Percentiles rank a stretch among this genome's conserved stretches.
These are phyloP conservation scores for Cladosporium velox DNA, from an alignment of 2,329 filamentous ascomycete genomes.

Conservation along the genomic window DNA sequence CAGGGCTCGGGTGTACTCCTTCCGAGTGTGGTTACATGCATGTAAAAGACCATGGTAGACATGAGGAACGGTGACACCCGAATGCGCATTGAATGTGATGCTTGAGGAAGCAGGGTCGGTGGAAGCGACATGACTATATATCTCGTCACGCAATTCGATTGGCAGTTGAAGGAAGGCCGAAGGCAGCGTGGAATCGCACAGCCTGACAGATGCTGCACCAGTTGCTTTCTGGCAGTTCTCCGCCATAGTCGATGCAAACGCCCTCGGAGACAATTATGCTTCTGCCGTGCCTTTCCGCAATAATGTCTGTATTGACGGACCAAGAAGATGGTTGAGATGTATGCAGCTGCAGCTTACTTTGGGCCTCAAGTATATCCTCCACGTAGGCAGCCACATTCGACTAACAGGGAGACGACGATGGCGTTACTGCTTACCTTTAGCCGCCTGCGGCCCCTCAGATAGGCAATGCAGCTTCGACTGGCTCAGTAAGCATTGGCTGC, in stretches of 20 bases:
- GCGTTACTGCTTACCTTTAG: background rate
- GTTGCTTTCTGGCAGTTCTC: background rate
- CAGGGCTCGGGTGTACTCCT: background rate
- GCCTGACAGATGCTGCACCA: background rate
- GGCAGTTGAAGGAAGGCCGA: background rate
- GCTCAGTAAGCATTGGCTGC: background rate
- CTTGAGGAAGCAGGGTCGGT: background rate
- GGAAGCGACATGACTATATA: background rate
- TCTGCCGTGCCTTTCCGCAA: background rate
- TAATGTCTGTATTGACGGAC: background rate
- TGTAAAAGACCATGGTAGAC: background rate
- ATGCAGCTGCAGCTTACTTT: background rate
- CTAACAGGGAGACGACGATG: background rate
- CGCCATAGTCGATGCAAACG: background rate
- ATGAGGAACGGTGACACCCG: background rate
- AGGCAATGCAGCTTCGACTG: background rate
- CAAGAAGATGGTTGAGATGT: background rate
- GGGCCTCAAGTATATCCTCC: background rate
- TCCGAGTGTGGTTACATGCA: background rate
- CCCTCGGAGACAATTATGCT: background rate
- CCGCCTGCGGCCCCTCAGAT: background rate
- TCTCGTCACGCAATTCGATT: background rate
- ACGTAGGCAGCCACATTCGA: background rate
- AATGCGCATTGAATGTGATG: background rate
- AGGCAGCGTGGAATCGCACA: background rate